These are phyloP conservation scores for Gymnopus androsaceus DNA, from an alignment of 1,284 basidiomycete species.

Conservation along the genomic window DNA sequence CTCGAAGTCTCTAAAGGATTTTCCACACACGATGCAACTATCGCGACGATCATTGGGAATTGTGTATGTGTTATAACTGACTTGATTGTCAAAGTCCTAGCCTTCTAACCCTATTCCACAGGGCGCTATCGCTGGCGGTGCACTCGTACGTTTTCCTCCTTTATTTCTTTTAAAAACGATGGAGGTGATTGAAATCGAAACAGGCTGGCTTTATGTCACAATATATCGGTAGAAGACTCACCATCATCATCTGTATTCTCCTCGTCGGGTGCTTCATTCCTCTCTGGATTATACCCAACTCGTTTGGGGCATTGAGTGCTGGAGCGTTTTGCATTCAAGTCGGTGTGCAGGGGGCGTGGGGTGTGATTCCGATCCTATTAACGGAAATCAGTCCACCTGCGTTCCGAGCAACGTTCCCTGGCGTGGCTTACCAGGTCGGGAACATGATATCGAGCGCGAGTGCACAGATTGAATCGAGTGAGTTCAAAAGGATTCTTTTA, in stretches of 20 bases:
- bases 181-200: too few species aligned
- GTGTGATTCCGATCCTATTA: slow-evolving; percentile 78
- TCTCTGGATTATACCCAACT: slow-evolving; percentile 80
- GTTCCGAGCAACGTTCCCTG: slow-evolving; percentile 92
- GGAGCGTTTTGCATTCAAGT: slow-evolving; percentile 87
- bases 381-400: slow-evolving; percentile 90
- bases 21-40: slow-evolving; percentile 61
- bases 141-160: too few species aligned
- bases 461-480: slow-evolving; percentile 91
- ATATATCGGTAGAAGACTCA: slow-evolving; percentile 85
- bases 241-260: slow-evolving; percentile 67
- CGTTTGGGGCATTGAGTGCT: slow-evolving; percentile 66
- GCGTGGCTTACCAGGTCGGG: slow-evolving; percentile 87
- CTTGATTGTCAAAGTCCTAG: not conserved
- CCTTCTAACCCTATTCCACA: slow-evolving; percentile 23
- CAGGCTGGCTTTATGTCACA: slow-evolving; percentile 83
- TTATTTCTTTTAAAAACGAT: too few species aligned
- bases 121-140: slow-evolving; percentile 83
- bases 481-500: too few species aligned
- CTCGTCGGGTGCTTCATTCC: slow-evolving; percentile 74
- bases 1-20: slow-evolving; percentile 65
- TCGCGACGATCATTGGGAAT: slow-evolving; percentile 91
- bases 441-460: slow-evolving; percentile 90
- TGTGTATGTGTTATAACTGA: slow-evolving; percentile 66
- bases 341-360: slow-evolving; percentile 16